Evolutionary conservation across 2,329 filamentous ascomycete genomes (phyloP).

Genomic region (Aspergillus uvarum): DNA sequence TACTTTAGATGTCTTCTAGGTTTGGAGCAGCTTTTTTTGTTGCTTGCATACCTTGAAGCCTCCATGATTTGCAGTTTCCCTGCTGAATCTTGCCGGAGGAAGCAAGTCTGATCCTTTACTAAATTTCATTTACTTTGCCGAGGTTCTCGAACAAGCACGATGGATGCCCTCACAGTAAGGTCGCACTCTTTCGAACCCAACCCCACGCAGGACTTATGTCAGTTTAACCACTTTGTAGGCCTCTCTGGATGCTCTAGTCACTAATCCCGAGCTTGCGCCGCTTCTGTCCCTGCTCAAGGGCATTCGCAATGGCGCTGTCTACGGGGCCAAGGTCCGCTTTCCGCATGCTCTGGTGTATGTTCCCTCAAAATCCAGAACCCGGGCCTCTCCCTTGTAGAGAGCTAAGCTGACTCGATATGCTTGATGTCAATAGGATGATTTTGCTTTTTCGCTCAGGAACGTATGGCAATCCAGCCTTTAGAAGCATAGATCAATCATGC

Average conservation of each 20-base stretch:
- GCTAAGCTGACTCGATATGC: slow-evolving; percentile 19
- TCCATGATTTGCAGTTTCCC: neutral
- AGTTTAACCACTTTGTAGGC: slow-evolving; percentile 48
- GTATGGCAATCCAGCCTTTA: slow-evolving; percentile 47
- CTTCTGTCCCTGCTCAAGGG: slow-evolving; percentile 83
- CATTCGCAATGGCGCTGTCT: slow-evolving; percentile 93
- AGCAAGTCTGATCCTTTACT: slow-evolving; percentile 11
- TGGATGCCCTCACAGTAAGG: slow-evolving; percentile 39
- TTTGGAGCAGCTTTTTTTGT: neutral
- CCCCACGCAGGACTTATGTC: neutral
- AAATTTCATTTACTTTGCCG: slow-evolving; percentile 21
- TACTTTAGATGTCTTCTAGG: neutral
- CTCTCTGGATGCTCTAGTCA: slow-evolving; percentile 70
- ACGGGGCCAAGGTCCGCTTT: slow-evolving; percentile 96
- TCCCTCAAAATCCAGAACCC: neutral
- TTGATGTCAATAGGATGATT: slow-evolving; percentile 68
- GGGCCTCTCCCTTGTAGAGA: neutral
- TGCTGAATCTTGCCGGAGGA: slow-evolving; percentile 10
- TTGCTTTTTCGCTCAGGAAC: slow-evolving; percentile 92
- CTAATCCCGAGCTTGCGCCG: slow-evolving; percentile 83
- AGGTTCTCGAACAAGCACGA: slow-evolving; percentile 29
- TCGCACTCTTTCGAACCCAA: slow-evolving; percentile 3
- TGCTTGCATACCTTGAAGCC: neutral
- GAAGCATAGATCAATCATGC: slow-evolving; percentile 1
- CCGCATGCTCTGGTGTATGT: slow-evolving; percentile 86